Conservation (phyloP, 805 yeast species). For the Scheffersomyces spartinae region DNA sequence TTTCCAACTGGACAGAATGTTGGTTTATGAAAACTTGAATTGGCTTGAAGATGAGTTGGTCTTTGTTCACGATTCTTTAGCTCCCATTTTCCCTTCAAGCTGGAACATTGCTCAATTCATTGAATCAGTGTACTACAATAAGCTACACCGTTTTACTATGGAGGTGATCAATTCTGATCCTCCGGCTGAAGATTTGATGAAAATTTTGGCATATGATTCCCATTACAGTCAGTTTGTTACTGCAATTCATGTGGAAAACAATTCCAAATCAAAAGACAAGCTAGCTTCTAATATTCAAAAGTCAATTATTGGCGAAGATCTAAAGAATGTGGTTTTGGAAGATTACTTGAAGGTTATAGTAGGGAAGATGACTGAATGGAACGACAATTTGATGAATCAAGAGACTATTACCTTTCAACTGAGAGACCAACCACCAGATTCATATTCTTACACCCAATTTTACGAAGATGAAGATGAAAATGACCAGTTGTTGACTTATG, state of each 20-base stretch:
- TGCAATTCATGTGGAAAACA: constrained; percentile 10
- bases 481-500: constrained; percentile 20
- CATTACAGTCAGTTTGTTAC: constrained; percentile 36
- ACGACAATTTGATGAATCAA: constrained; percentile 50
- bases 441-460: constrained; percentile 42
- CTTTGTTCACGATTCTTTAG: constrained; percentile 49
- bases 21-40: constrained; percentile 56
- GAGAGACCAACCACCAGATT: constrained; percentile 65
- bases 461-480: constrained; percentile 27
- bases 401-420: constrained; percentile 54
- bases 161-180: constrained; percentile 61
- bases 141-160: constrained; percentile 52
- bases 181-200: constrained; percentile 63
- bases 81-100: constrained; percentile 49
- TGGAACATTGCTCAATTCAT: constrained; percentile 66
- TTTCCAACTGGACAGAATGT: constrained; percentile 38
- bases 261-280: constrained; percentile 9
- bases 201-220: constrained; percentile 67
- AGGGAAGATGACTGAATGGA: constrained; percentile 78
- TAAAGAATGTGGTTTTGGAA: constrained; percentile 59
- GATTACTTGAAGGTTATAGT: constrained; percentile 70
- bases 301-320: constrained; percentile 58
- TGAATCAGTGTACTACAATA: constrained; percentile 54
- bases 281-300: constrained; percentile 38
- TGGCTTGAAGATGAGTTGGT: constrained; percentile 79